Percentiles rank a stretch among this genome's conserved stretches.
phyloP scores from a whole-genome alignment of 106 monocot species.

The Allium fistulosum region DNA sequence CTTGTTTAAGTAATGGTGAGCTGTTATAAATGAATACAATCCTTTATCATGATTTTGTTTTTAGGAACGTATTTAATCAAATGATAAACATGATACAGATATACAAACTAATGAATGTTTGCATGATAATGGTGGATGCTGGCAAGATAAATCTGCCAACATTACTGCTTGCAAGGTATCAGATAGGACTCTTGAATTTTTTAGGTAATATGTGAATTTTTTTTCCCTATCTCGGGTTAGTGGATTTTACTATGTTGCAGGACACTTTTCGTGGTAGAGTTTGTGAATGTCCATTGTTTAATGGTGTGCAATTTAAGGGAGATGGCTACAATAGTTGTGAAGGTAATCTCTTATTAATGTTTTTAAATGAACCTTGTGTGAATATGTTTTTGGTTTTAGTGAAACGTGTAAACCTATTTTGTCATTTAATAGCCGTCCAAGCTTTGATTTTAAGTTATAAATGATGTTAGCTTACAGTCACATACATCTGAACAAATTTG shows the following conservation, averaged over 20 bases:
- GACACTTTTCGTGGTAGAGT: conserved; percentile 99
- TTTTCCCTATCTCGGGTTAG: neutral
- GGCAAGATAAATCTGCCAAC: conserved; percentile 82
- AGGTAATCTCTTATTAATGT: conserved; percentile 30
- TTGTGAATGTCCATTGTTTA: conserved; percentile 79
- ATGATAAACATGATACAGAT: conserved; percentile 27
- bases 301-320: conserved; percentile 88
- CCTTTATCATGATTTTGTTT: conserved; percentile 1
- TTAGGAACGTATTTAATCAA: conserved; percentile 5
- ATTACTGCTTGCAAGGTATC: conserved; percentile 94
- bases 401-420: too few species aligned
- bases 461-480: too few species aligned
- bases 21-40: neutral
- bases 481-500: too few species aligned
- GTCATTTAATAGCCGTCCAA: too few species aligned
- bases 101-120: conserved; percentile 95
- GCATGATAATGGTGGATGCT: conserved; percentile 87
- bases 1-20: conserved; percentile 80
- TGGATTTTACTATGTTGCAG: conserved; percentile 25
- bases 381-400: too few species aligned
- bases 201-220: neutral
- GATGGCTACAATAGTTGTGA: conserved; percentile 90
- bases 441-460: too few species aligned
- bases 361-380: too few species aligned
- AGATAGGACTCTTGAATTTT: neutral